Conservation (phyloP, 164 flowering plant genomes). For the Santalum album region DNA sequence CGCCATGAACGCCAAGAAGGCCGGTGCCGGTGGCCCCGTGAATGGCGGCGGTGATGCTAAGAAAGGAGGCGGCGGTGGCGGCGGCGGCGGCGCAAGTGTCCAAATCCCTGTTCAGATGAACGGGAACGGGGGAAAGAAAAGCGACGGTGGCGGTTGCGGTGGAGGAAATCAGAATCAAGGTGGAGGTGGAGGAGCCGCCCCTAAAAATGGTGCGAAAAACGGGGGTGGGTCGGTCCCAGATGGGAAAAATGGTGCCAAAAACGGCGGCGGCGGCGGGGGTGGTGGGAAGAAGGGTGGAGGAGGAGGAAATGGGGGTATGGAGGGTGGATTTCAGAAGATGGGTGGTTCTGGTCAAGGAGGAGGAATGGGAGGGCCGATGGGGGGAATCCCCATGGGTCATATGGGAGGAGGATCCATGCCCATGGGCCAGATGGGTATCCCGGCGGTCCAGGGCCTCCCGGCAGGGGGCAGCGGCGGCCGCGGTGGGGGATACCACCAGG, state of each 20-base stretch:
- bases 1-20: not conserved
- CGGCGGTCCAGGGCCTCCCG: slow-evolving; percentile 77
- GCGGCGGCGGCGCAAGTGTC: slow-evolving; percentile 25
- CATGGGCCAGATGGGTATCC: slow-evolving; percentile 43
- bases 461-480: slow-evolving; percentile 26
- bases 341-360: slow-evolving; percentile 22
- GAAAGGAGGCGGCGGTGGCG: slow-evolving; percentile 24
- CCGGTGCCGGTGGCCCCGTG: not conserved
- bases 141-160: slow-evolving; percentile 39
- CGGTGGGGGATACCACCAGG: slow-evolving; percentile 39
- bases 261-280: not conserved
- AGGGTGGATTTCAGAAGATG: slow-evolving; percentile 18
- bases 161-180: slow-evolving; percentile 32
- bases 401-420: slow-evolving; percentile 14
- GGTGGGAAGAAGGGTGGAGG: slow-evolving; percentile 5
- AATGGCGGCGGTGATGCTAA: slow-evolving; percentile 4
- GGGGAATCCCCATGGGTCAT: slow-evolving; percentile 14
- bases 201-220: slow-evolving; percentile 26
- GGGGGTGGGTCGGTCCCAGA: slow-evolving; percentile 27
- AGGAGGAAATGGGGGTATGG: slow-evolving; percentile 27
- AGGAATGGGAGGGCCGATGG: slow-evolving; percentile 25
- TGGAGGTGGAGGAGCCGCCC: slow-evolving; percentile 34
- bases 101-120: slow-evolving; percentile 18
- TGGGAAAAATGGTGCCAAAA: slow-evolving; percentile 21
- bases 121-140: slow-evolving; percentile 13